Percentiles rank a stretch among this genome's conserved stretches.
phyloP scores from a whole-genome alignment of 75 land plant species.

The Picea sitchensis region DNA sequence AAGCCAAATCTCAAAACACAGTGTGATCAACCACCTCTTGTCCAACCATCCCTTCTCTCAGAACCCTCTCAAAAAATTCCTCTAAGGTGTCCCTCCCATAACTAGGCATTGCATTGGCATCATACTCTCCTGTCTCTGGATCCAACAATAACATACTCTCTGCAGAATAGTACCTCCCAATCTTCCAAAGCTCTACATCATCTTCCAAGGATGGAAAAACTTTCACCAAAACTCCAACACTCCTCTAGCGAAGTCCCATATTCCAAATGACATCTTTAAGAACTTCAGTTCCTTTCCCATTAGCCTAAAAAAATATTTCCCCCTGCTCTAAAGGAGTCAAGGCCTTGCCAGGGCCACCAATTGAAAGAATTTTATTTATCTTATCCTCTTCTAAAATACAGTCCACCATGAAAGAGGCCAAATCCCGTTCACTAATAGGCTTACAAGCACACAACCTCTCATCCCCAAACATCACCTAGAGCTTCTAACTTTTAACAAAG shows the following conservation, averaged over 20 bases:
- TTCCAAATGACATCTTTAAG: too few species aligned
- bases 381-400: slow-evolving; percentile 70
- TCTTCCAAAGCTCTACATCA: slow-evolving; percentile 89
- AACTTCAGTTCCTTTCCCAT: too few species aligned
- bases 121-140: slow-evolving; percentile 51
- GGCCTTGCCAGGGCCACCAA: too few species aligned
- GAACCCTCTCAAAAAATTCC: slow-evolving; percentile 79
- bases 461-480: too few species aligned
- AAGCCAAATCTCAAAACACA: too few species aligned
- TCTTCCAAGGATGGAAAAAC: slow-evolving; percentile 47
- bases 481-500: too few species aligned
- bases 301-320: slow-evolving; percentile 54
- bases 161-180: slow-evolving; percentile 88
- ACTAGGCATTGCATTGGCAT: slow-evolving; percentile 91
- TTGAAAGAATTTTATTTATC: slow-evolving; percentile 19
- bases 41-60: slow-evolving; percentile 90
- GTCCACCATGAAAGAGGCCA: slow-evolving; percentile 18
- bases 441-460: too few species aligned
- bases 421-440: too few species aligned
- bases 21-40: slow-evolving; percentile 96
- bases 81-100: slow-evolving; percentile 93
- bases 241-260: slow-evolving; percentile 41
- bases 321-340: slow-evolving; percentile 94
- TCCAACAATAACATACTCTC: too few species aligned
- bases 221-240: slow-evolving; percentile 44